Evolutionary conservation across 257 asterid species (phyloP).

Genomic region (Orobanche coerulescens): DNA sequence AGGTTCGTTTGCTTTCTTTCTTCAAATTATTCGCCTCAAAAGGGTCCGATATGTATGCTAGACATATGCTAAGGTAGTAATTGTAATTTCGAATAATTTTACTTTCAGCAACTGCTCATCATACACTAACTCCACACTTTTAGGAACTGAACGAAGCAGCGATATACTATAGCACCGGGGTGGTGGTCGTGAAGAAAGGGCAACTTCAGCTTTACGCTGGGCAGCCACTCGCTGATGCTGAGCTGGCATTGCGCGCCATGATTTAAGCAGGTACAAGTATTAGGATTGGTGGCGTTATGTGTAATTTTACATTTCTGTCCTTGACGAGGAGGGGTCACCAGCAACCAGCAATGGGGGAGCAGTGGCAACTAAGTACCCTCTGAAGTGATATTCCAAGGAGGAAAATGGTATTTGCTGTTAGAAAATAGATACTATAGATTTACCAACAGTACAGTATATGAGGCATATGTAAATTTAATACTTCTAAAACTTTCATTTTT

Average conservation of each 20-base stretch:
- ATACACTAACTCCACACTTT: slow-evolving; percentile 11
- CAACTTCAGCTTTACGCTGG: slow-evolving; percentile 81
- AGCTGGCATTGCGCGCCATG: slow-evolving; percentile 55
- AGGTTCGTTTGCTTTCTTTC: too few species aligned
- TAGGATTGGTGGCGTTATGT: neutral
- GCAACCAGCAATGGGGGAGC: neutral
- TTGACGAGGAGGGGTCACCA: neutral
- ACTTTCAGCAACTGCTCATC: neutral
- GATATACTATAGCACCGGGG: slow-evolving; percentile 31
- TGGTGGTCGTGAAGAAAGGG: slow-evolving; percentile 72
- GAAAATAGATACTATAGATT: too few species aligned
- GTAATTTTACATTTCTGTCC: neutral
- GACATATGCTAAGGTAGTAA: too few species aligned
- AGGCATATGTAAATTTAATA: too few species aligned
- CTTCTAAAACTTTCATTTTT: too few species aligned
- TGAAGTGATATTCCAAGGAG: too few species aligned
- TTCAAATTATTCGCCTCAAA: too few species aligned
- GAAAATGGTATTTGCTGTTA: too few species aligned
- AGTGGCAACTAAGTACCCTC: too few species aligned
- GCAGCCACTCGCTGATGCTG: slow-evolving; percentile 74
- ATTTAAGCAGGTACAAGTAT: slow-evolving; percentile 27
- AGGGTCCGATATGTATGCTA: too few species aligned
- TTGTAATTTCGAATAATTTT: neutral
- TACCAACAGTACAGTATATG: too few species aligned
- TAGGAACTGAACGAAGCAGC: slow-evolving; percentile 62